Evolutionary conservation across 768 basidiomycete genomes (phyloP), one percentile per base, ranked within the genome.

Genomic region (Termitomyces titanicus): DNA sequence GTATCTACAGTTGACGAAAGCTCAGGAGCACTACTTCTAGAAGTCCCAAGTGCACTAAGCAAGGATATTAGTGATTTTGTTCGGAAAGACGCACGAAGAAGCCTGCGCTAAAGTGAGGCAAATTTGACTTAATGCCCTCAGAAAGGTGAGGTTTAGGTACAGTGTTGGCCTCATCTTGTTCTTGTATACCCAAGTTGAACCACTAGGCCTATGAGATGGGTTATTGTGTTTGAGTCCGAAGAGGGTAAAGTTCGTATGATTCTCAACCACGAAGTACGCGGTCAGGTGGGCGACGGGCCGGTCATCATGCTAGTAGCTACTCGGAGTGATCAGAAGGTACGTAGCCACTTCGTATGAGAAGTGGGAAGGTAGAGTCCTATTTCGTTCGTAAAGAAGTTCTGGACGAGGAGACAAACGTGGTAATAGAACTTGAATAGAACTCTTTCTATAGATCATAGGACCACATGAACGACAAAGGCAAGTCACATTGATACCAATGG

Each of bases 271-370:
- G 42, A 44, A 44, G n/a, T 22, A 34, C 18, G 31, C 43, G 22
- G 39, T 51, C 50, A 51, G 29, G 40, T 52, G 40, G 18, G 18
- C 20, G 33, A 10, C 48, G 48, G 48, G 24, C 48, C 48, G 48
- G 47, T 17, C 38, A 51, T 33, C 6, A 44, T 25, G 22, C 42
- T 25, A 22, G 15, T 25, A 22, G 47, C 33, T 22, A 9, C 9
- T 15, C 24, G 4, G 37, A 31, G 37, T 29, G 9, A 29, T 9
- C 29, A 29, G 5, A 29, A 9, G 29, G 9, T 29, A 4, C 29
- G 29, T 29, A 33, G 29, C 27, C 18, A 34, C 29, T 2, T 22
- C 38, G 13, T 20, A 51, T 18, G 20, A 51, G 17, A 33, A 38
- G 29, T 33, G 50, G 50, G 40, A 51, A 51, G 22, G 10, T 20